phyloP scores from a whole-genome alignment of 2,329 filamentous ascomycete genomes.

The Fonsecaea monophora region DNA sequence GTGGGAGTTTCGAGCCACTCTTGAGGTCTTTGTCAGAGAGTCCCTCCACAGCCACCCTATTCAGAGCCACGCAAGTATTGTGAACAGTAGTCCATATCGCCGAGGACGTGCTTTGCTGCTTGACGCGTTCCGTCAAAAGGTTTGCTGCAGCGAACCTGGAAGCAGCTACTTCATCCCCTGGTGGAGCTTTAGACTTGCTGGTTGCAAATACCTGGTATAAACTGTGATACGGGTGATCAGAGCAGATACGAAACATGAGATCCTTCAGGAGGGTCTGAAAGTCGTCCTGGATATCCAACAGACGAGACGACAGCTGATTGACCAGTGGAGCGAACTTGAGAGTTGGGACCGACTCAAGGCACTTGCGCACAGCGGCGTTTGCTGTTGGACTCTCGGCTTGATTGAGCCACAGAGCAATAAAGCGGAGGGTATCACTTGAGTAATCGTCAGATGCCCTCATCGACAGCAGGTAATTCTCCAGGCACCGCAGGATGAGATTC shows the following conservation, averaged over 20 bases:
- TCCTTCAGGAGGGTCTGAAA: slow-evolving; percentile 80
- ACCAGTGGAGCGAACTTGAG: slow-evolving; percentile 91
- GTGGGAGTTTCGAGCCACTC: slow-evolving; percentile 66
- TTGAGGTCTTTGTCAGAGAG: slow-evolving; percentile 68
- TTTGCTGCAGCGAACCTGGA: slow-evolving; percentile 77
- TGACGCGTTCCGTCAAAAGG: slow-evolving; percentile 68
- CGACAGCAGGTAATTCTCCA: slow-evolving; percentile 91
- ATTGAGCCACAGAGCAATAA: slow-evolving; percentile 93
- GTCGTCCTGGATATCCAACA: slow-evolving; percentile 70
- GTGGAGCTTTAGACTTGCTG: slow-evolving; percentile 68
- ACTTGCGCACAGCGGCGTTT: slow-evolving; percentile 75
- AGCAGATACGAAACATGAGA: slow-evolving; percentile 82
- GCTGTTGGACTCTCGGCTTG: slow-evolving; percentile 76
- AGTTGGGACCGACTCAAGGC: slow-evolving; percentile 78
- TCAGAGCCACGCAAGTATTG: slow-evolving; percentile 72
- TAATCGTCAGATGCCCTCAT: slow-evolving; percentile 85
- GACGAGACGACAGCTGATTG: slow-evolving; percentile 94
- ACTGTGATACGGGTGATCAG: slow-evolving; percentile 92
- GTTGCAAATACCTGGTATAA: slow-evolving; percentile 96
- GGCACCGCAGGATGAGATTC: slow-evolving; percentile 82
- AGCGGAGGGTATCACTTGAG: slow-evolving; percentile 87
- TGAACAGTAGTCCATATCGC: slow-evolving; percentile 74
- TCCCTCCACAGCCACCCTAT: slow-evolving; percentile 55
- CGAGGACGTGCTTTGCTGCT: slow-evolving; percentile 58
- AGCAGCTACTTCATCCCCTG: slow-evolving; percentile 72